A percentile compares a stretch with the other conserved stretches of the same genome.
phyloP scores from a whole-genome alignment of 139 green algal genomes.

The Edaphochlamys debaryana region DNA sequence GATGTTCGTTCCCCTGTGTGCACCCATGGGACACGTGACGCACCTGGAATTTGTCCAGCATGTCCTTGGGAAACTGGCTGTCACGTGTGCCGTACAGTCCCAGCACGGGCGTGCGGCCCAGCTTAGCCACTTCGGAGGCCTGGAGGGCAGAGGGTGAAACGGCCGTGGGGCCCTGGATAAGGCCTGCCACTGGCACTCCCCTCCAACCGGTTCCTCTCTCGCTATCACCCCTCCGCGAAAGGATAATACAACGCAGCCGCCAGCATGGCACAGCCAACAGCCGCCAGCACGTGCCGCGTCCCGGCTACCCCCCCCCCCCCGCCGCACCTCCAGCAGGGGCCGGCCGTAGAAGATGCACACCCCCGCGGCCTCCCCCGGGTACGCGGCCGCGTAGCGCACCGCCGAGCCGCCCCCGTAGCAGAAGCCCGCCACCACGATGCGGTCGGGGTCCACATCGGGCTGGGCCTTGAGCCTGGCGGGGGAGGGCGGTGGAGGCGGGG shows the following conservation, averaged over 20 bases:
- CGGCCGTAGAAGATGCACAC: slow-evolving; percentile 38
- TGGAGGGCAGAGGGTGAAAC: no score
- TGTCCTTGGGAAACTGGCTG: slow-evolving; percentile 4
- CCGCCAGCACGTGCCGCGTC: no score
- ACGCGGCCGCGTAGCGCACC: slow-evolving; percentile 26
- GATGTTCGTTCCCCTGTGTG: no score
- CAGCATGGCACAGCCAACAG: no score
- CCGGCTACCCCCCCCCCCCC: background rate
- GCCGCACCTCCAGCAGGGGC: slow-evolving; percentile 10
- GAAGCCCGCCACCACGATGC: slow-evolving; percentile 30
- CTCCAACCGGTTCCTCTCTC: no score
- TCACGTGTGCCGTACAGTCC: slow-evolving; percentile 24
- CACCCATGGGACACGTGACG: background rate
- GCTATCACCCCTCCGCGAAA: no score
- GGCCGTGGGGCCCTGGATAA: no score
- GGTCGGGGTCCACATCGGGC: slow-evolving; percentile 25
- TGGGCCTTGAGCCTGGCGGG: slow-evolving; percentile 35
- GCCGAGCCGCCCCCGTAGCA: slow-evolving; percentile 36
- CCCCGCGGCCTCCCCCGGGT: slow-evolving; percentile 7
- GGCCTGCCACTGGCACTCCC: no score
- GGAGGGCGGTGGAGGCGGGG: background rate
- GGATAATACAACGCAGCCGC: no score
- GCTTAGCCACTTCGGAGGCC: background rate
- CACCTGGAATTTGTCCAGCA: slow-evolving; percentile 38
- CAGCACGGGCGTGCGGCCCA: slow-evolving; percentile 1